These are phyloP conservation scores for Xylona heveae DNA, from an alignment of 495 filamentous ascomycete species.

Conservation along the genomic window DNA sequence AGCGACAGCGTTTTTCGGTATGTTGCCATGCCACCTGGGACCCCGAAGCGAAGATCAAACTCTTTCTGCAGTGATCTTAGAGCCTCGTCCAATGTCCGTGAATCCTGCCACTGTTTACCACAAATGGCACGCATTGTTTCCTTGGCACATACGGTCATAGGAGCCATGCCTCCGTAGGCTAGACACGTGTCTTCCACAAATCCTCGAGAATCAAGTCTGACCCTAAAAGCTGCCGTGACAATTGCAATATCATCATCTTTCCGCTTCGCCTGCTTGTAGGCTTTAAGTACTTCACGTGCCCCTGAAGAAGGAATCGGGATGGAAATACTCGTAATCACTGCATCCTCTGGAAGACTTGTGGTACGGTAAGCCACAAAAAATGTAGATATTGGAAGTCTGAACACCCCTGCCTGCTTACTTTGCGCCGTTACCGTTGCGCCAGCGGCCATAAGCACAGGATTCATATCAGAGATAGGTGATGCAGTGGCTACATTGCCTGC, in stretches of 20 bases:
- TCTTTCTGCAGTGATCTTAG: constrained; percentile 75
- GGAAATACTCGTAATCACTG: constrained; percentile 12
- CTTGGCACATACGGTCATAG: constrained; percentile 65
- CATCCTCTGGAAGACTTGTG: constrained; percentile 15
- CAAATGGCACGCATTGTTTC: constrained; percentile 44
- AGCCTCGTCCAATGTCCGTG: constrained; percentile 59
- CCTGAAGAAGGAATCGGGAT: constrained; percentile 7
- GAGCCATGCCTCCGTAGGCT: constrained; percentile 82
- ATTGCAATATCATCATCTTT: constrained; percentile 97
- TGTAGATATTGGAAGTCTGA: constrained; percentile 12
- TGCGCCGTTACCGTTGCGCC: constrained; percentile 13
- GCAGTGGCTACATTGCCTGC: constrained; percentile 21
- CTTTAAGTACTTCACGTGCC: constrained; percentile 37
- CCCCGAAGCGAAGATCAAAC: constrained; percentile 66
- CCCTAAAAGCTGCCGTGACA: constrained; percentile 60
- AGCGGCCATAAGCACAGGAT: constrained; percentile 17
- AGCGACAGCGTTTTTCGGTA: constrained; percentile 79
- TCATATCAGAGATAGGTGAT: constrained; percentile 20
- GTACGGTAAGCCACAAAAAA: constrained; percentile 19
- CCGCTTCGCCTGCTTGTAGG: constrained; percentile 88
- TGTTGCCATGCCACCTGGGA: constrained; percentile 88
- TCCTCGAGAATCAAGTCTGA: constrained; percentile 40
- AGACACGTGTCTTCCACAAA: constrained; percentile 49
- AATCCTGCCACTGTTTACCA: constrained; percentile 60
- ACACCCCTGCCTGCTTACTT: constrained; percentile 10